Evolutionary conservation across 306 rosid species (phyloP).

Genomic region (Lathyrus aphaca): DNA sequence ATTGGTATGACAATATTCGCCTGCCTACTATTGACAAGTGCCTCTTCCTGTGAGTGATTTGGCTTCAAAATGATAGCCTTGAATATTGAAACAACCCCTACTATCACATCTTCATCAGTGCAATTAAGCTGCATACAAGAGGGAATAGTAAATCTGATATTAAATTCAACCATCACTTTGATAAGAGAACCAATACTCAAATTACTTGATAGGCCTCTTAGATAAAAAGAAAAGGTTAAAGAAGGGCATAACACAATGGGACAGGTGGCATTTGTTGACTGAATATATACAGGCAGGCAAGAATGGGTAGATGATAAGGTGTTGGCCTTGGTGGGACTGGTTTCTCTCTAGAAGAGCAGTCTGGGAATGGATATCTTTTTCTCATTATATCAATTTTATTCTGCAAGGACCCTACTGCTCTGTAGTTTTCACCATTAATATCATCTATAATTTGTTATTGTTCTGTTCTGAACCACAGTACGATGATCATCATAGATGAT

Average conservation of each 20-base stretch:
- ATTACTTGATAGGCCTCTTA: neutral
- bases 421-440: neutral
- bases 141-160: slow-evolving; percentile 29
- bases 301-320: neutral
- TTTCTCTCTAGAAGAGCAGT: slow-evolving; percentile 2
- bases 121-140: slow-evolving; percentile 67
- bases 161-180: slow-evolving; percentile 14
- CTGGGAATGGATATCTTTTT: neutral
- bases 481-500: slow-evolving; percentile 6
- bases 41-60: slow-evolving; percentile 53
- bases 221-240: neutral
- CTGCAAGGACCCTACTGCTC: neutral
- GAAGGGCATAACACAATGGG: neutral
- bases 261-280: neutral
- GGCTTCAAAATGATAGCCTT: slow-evolving; percentile 73
- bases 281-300: neutral
- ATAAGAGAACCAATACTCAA: slow-evolving; percentile 25
- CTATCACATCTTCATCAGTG: slow-evolving; percentile 68
- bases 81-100: slow-evolving; percentile 68
- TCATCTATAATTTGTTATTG: neutral
- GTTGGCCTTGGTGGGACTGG: neutral
- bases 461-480: slow-evolving; percentile 2
- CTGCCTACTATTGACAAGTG: slow-evolving; percentile 48
- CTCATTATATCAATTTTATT: neutral
- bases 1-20: slow-evolving; percentile 60